Percentiles rank a stretch among this genome's conserved stretches.
Conservation (phyloP, 768 basidiomycete species). For the Cyclocybe cylindracea region DNA sequence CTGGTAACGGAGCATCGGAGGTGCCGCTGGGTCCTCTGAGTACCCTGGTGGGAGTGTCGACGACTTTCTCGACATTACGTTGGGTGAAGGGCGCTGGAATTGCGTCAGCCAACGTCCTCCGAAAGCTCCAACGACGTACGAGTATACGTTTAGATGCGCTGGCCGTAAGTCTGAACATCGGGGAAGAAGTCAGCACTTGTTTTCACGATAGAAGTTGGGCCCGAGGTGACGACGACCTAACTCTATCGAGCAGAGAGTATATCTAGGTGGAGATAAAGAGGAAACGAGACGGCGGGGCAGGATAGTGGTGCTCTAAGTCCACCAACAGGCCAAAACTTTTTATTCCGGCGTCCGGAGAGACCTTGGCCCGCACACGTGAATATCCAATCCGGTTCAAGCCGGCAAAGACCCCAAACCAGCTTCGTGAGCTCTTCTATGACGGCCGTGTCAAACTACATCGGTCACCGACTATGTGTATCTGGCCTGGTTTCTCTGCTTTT, state of each 20-base stretch:
- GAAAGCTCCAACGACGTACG: constrained; percentile 9
- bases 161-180: constrained; percentile 24
- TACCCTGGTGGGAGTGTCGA: constrained; percentile 31
- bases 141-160: constrained; percentile 22
- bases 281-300: not conserved
- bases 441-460: no score
- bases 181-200: constrained; percentile 7
- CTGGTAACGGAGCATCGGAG: constrained; percentile 75
- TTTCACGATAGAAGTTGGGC: constrained; percentile 13
- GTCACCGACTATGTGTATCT: no score
- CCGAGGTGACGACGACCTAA: constrained; percentile 9
- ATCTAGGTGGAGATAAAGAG: constrained; percentile 17
- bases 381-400: not conserved
- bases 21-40: constrained; percentile 53
- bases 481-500: no score
- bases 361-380: not conserved
- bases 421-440: not conserved
- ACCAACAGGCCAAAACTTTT: not conserved
- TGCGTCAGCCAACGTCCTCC: no score
- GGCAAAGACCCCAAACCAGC: not conserved
- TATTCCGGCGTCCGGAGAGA: not conserved
- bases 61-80: constrained; percentile 22
- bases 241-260: constrained; percentile 12
- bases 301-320: not conserved
- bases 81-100: constrained; percentile 17